Conservation (phyloP, 345 rosid genomes). For the Rhodamnia argentea region DNA sequence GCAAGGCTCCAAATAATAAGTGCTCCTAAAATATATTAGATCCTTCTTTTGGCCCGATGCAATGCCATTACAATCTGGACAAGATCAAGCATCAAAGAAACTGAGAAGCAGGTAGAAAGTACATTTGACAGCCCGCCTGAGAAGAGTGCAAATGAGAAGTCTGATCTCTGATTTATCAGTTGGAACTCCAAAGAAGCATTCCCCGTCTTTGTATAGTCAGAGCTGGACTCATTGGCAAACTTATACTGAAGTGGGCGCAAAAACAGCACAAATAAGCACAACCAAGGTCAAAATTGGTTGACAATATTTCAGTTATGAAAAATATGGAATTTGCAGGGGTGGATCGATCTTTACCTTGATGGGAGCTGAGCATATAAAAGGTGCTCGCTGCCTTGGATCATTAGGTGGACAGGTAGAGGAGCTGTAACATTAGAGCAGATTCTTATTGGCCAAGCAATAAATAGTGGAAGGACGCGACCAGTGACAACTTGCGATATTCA, state of each 20-base stretch:
- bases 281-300: not conserved
- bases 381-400: slow-evolving; percentile 32
- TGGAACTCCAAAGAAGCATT: slow-evolving; percentile 40
- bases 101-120: slow-evolving; percentile 5
- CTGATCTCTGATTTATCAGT: slow-evolving; percentile 84
- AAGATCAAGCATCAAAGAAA: not conserved
- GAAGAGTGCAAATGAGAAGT: slow-evolving; percentile 72
- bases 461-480: not conserved
- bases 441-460: not conserved
- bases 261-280: not conserved
- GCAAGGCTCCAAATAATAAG: not conserved
- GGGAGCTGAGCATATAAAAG: slow-evolving; percentile 77
- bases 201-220: slow-evolving; percentile 48
- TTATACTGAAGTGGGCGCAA: slow-evolving; percentile 43
- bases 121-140: slow-evolving; percentile 53
- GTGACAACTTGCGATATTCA: not conserved
- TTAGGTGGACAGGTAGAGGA: slow-evolving; percentile 38
- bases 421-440: slow-evolving; percentile 21
- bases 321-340: not conserved
- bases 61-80: not conserved
- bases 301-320: not conserved
- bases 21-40: not conserved
- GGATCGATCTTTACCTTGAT: slow-evolving; percentile 44
- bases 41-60: not conserved
- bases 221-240: slow-evolving; percentile 30